phyloP scores from a whole-genome alignment of 2,329 filamentous ascomycete genomes.

The Claviceps fusiformis region DNA sequence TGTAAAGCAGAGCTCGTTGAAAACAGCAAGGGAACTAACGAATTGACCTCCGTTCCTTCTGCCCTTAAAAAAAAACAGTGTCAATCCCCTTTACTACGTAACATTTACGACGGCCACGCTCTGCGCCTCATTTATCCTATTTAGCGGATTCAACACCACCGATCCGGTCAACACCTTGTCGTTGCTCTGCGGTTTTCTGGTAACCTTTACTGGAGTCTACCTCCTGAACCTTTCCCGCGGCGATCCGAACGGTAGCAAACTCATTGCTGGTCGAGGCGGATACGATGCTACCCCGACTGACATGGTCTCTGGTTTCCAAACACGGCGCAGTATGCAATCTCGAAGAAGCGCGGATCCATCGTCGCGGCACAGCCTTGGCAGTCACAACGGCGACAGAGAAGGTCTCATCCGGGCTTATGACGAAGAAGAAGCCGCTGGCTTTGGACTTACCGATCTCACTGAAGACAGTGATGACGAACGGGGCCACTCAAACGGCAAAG shows the following conservation, averaged over 20 bases:
- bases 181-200: constrained; percentile 79
- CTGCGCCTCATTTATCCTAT: constrained; percentile 89
- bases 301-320: constrained; percentile 77
- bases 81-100: constrained; percentile 94
- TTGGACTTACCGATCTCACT: constrained; percentile 66
- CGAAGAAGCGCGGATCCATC: constrained; percentile 58
- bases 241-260: constrained; percentile 67
- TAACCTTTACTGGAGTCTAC: constrained; percentile 92
- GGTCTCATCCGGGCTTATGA: constrained; percentile 84
- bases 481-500: constrained; percentile 23
- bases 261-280: constrained; percentile 46
- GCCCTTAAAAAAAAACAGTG: constrained; percentile 34
- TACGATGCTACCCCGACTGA: constrained; percentile 81
- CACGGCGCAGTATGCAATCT: constrained; percentile 84
- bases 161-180: constrained; percentile 87
- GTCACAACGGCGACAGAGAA: constrained; percentile 56
- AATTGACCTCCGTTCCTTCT: not conserved
- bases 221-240: constrained; percentile 87
- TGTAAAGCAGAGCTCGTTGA: not conserved
- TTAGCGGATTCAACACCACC: constrained; percentile 89
- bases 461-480: constrained; percentile 61
- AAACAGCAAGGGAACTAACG: not conserved
- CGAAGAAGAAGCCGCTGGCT: constrained; percentile 59
- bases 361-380: constrained; percentile 48
- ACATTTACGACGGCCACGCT: constrained; percentile 93